These are phyloP conservation scores for Tylopilus sp. DNA, from an alignment of 1,284 basidiomycete genomes.

Conservation along the genomic window DNA sequence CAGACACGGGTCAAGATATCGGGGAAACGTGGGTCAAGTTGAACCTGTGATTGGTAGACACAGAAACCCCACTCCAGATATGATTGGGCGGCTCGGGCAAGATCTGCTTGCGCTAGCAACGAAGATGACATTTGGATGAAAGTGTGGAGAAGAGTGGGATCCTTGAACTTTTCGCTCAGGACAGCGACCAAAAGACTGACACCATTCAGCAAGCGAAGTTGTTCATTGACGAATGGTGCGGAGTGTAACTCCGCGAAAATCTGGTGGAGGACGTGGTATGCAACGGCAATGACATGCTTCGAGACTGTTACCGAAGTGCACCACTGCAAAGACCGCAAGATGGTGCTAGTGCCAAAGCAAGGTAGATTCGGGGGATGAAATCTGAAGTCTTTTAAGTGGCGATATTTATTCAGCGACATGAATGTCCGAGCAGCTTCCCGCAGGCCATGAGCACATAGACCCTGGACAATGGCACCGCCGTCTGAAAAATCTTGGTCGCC, in stretches of 20 bases:
- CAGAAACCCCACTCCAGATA: constrained; percentile 76
- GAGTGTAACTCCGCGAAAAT: constrained; percentile 67
- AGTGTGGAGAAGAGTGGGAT: constrained; percentile 58
- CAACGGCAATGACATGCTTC: constrained; percentile 47
- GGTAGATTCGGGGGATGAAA: constrained; percentile 64
- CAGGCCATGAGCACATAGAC: constrained; percentile 38
- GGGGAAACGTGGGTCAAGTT: constrained; percentile 52
- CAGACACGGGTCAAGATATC: constrained; percentile 65
- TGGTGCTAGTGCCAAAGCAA: constrained; percentile 43
- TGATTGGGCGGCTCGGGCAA: constrained; percentile 66
- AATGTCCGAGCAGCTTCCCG: constrained; percentile 43
- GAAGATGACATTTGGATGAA: constrained; percentile 67
- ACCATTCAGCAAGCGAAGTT: constrained; percentile 72
- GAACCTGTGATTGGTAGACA: constrained; percentile 39
- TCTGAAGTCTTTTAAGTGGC: constrained; percentile 44
- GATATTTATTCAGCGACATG: constrained; percentile 47
- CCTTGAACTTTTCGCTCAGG: constrained; percentile 51
- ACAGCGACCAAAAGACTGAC: constrained; percentile 71
- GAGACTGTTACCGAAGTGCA: constrained; percentile 39
- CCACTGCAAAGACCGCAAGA: constrained; percentile 62
- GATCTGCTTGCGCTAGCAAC: constrained; percentile 65
- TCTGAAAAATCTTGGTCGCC: constrained; percentile 54
- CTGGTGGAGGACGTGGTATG: constrained; percentile 75
- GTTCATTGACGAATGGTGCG: constrained; percentile 83
- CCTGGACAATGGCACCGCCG: constrained; percentile 44